phyloP scores from a whole-genome alignment of 2,329 filamentous ascomycete genomes.

The Aspergillus intermedius region DNA sequence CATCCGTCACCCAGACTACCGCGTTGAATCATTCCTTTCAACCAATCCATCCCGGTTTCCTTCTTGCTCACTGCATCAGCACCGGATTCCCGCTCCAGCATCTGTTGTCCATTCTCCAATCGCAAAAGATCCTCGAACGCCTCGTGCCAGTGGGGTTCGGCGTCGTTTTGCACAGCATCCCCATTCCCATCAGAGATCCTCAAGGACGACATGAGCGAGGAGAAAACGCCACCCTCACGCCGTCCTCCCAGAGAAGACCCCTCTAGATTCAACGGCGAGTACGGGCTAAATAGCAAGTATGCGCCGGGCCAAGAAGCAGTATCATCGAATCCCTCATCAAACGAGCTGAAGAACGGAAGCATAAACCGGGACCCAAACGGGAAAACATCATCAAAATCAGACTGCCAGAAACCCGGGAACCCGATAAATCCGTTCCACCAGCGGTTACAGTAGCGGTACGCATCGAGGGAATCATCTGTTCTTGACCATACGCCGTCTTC shows the following conservation, averaged over 20 bases:
- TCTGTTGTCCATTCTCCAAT: slow-evolving; percentile 39
- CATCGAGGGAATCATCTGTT: slow-evolving; percentile 15
- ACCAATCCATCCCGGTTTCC: slow-evolving; percentile 34
- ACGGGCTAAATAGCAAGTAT: slow-evolving; percentile 44
- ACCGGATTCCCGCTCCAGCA: slow-evolving; percentile 30
- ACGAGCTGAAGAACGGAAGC: slow-evolving; percentile 14
- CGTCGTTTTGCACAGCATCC: slow-evolving; percentile 6
- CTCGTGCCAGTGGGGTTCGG: slow-evolving; percentile 45
- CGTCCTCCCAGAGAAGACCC: slow-evolving; percentile 15
- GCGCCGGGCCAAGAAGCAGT: slow-evolving; percentile 34
- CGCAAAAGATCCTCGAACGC: slow-evolving; percentile 56
- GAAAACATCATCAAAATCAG: slow-evolving; percentile 26
- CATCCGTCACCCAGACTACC: slow-evolving; percentile 38
- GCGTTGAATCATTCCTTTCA: slow-evolving; percentile 34
- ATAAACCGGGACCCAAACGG: slow-evolving; percentile 24
- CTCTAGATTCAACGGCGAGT: slow-evolving; percentile 52
- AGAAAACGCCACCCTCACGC: slow-evolving; percentile 23
- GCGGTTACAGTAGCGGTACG: slow-evolving; percentile 14
- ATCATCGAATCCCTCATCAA: slow-evolving; percentile 29
- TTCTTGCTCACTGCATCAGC: slow-evolving; percentile 15
- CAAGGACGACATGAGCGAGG: slow-evolving; percentile 30
- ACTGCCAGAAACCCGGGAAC: slow-evolving; percentile 22
- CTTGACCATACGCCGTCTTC: slow-evolving; percentile 3
- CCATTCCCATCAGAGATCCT: slow-evolving; percentile 26
- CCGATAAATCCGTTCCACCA: slow-evolving; percentile 2